Conservation (phyloP, 2,329 filamentous ascomycete species). For the Talaromyces sp. region DNA sequence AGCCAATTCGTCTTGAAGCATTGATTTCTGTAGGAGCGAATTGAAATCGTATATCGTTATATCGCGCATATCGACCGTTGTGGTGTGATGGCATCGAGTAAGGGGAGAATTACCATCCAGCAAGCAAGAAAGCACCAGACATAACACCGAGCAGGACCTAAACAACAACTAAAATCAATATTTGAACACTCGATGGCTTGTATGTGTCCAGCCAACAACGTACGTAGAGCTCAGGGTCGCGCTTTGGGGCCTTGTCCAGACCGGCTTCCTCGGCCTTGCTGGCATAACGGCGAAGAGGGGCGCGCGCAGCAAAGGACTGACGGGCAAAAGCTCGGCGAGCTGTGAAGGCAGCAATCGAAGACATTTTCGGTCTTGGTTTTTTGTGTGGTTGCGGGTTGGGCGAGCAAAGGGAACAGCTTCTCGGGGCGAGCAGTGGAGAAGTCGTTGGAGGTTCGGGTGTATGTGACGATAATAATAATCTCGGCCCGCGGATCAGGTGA, state of each 20-base stretch:
- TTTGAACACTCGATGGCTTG: not conserved
- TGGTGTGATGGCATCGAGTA: conserved; percentile 8
- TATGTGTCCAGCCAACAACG: conserved; percentile 18
- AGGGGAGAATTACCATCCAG: conserved; percentile 56
- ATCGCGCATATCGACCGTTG: conserved; percentile 17
- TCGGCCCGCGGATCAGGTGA: conserved; percentile 13
- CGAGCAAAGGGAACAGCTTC: not conserved
- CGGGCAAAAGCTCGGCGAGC: conserved; percentile 36
- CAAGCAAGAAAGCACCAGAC: conserved; percentile 78
- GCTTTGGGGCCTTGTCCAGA: conserved; percentile 59
- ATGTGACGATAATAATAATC: conserved; percentile 11
- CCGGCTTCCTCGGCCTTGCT: conserved; percentile 42
- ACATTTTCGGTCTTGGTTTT: conserved; percentile 22
- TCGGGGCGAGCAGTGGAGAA: not conserved
- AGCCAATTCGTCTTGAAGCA: not conserved
- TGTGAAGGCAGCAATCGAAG: conserved; percentile 36
- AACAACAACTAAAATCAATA: conserved; percentile 4
- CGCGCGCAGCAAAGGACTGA: conserved; percentile 35
- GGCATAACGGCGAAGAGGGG: conserved; percentile 32
- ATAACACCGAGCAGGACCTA: conserved; percentile 90
- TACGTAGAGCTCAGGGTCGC: conserved; percentile 72
- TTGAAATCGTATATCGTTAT: not conserved
- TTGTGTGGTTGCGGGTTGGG: not conserved
- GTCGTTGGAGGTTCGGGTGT: conserved; percentile 3
- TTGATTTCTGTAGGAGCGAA: not conserved